phyloP scores from a whole-genome alignment of 1,284 basidiomycete genomes.

The Ganoderma boninense region DNA sequence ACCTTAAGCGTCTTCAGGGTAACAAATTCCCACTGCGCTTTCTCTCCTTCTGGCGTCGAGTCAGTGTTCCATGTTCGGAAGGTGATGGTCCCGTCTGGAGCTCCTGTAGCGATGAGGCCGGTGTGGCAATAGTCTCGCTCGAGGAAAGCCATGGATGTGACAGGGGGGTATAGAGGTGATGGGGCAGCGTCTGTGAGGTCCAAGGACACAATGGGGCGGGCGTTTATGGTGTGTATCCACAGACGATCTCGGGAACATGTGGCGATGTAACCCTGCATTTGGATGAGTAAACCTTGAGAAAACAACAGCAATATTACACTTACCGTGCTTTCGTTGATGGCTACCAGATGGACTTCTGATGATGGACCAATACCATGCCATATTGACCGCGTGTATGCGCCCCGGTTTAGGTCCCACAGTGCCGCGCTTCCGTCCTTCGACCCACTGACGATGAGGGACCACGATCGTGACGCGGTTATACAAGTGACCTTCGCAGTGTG shows the following conservation, averaged over 20 bases:
- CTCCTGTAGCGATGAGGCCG: conserved; percentile 75
- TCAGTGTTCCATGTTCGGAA: conserved; percentile 81
- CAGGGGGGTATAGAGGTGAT: conserved; percentile 44
- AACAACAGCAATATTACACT: conserved; percentile 38
- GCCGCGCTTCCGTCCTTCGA: conserved; percentile 87
- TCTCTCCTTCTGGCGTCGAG: conserved; percentile 66
- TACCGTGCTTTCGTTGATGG: conserved; percentile 88
- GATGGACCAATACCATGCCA: conserved; percentile 63
- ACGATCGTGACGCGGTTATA: conserved; percentile 80
- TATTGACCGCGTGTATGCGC: conserved; percentile 79
- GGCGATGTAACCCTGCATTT: conserved; percentile 78
- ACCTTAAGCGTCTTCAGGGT: conserved; percentile 71
- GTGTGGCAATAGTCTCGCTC: conserved; percentile 80
- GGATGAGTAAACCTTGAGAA: neutral
- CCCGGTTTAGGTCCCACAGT: conserved; percentile 91
- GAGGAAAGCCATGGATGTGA: conserved; percentile 78
- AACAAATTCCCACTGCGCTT: conserved; percentile 76
- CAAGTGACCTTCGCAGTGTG: conserved; percentile 76
- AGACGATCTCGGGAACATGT: conserved; percentile 77
- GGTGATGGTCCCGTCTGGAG: conserved; percentile 70
- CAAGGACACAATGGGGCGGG: conserved; percentile 70
- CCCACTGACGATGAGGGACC: conserved; percentile 88
- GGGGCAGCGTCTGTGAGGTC: conserved; percentile 61
- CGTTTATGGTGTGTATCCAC: conserved; percentile 86
- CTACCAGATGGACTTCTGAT: conserved; percentile 70